These are phyloP conservation scores for Boletus rubroflammeus DNA, from an alignment of 768 basidiomycete genomes.

Conservation along the genomic window DNA sequence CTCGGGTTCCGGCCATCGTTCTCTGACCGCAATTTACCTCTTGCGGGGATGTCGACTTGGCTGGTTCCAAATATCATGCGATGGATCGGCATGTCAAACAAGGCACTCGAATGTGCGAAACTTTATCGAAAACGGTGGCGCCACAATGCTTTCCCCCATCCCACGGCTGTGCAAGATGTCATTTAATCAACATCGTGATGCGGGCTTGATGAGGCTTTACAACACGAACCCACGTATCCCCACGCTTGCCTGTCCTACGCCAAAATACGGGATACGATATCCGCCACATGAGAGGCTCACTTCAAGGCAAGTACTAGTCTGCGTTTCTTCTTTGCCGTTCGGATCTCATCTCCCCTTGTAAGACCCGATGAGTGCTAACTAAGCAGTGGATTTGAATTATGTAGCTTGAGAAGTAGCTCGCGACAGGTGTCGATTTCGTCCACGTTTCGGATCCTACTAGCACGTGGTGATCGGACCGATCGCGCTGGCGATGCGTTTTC, in stretches of 20 bases:
- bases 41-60: neutral
- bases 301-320: neutral
- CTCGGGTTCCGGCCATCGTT: neutral
- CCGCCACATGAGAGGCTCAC: no score
- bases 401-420: neutral
- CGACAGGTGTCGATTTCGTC: neutral
- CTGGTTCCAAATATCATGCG: neutral
- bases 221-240: neutral
- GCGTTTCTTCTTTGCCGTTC: neutral
- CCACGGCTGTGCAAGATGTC: neutral
- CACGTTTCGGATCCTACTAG: conserved; percentile 1
- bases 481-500: neutral
- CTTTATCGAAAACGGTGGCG: neutral
- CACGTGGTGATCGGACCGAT: neutral
- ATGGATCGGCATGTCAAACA: neutral
- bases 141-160: neutral
- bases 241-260: neutral
- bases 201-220: neutral
- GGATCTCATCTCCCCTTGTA: neutral
- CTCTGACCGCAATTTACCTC: neutral
- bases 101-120: neutral
- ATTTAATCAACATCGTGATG: neutral
- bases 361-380: neutral
- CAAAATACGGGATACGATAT: neutral
- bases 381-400: neutral